Evolutionary conservation across 148 eudicot genomes (phyloP).

Genomic region (Rheum nobile): DNA sequence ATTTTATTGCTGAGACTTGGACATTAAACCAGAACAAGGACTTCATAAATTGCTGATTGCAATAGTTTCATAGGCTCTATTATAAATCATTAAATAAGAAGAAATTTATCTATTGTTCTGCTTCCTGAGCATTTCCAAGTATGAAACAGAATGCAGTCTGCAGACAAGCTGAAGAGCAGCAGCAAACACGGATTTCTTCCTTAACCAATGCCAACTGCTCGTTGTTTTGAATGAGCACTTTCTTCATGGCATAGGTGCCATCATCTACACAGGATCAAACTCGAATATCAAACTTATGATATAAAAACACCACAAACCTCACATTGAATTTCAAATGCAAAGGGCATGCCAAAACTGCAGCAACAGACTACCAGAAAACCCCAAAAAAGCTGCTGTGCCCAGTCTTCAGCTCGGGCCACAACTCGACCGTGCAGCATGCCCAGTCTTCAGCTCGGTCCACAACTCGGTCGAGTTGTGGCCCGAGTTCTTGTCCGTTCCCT

Average conservation of each 20-base stretch:
- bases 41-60: neutral
- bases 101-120: neutral
- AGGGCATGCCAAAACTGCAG: neutral
- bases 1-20: neutral
- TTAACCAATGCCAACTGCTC: constrained; percentile 91
- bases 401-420: no score
- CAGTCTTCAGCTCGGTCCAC: no score
- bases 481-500: no score
- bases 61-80: neutral
- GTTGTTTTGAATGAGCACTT: constrained; percentile 78
- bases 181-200: constrained; percentile 39
- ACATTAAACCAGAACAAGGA: neutral
- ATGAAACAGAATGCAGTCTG: neutral
- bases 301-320: neutral
- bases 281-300: constrained; percentile 3
- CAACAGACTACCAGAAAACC: neutral
- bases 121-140: neutral
- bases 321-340: no score
- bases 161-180: neutral
- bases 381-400: no score
- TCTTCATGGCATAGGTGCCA: constrained; percentile 98
- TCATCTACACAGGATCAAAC: constrained; percentile 49
- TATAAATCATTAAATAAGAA: neutral
- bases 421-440: no score
- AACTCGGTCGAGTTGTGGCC: no score